phyloP scores from a whole-genome alignment of 306 rosid species.

The Astragalus membranaceus region DNA sequence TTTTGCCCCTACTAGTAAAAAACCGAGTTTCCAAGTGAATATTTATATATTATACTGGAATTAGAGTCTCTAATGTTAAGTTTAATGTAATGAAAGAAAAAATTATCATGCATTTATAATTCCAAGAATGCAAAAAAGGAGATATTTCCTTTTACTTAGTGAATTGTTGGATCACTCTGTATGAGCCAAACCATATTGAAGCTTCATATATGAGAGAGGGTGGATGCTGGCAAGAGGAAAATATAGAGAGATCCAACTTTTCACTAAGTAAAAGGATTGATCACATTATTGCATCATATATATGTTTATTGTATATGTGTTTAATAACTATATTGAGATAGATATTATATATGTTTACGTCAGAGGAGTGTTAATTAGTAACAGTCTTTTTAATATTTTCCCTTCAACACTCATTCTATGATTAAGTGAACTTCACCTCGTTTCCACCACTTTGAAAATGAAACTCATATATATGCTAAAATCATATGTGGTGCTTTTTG shows the following conservation, averaged over 20 bases:
- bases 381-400: too few species aligned
- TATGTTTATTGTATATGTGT: too few species aligned
- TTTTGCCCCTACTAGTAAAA: too few species aligned
- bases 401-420: too few species aligned
- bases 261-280: neutral
- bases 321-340: too few species aligned
- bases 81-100: neutral
- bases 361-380: too few species aligned
- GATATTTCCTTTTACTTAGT: conserved; percentile 22
- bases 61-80: neutral
- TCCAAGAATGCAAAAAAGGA: neutral
- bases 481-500: too few species aligned
- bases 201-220: neutral
- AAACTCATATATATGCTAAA: too few species aligned
- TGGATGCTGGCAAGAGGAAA: neutral
- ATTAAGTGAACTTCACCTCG: too few species aligned
- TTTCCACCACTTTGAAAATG: too few species aligned
- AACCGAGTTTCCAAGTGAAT: neutral
- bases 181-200: neutral
- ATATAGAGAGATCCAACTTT: conserved; percentile 13
- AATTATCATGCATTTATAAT: neutral
- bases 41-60: neutral
- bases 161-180: conserved; percentile 32
- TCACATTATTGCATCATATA: neutral
- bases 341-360: too few species aligned